Percentiles rank a stretch among this genome's conserved stretches.
Conservation (phyloP, 371 early-diverging fungal species). For the Apophysomyces trapeziformis region DNA sequence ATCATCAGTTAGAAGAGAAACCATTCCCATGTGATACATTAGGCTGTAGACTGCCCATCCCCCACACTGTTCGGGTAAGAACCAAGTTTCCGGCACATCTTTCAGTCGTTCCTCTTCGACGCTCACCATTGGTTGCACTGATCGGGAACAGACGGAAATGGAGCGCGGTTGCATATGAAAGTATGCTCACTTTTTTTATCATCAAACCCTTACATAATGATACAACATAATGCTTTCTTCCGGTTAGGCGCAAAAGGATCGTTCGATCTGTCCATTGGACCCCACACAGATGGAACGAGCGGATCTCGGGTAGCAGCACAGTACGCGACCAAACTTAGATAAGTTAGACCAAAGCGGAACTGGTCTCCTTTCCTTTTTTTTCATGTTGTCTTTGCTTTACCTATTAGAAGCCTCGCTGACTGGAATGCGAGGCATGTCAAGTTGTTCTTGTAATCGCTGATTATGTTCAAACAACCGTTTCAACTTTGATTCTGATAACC, state of each 20-base stretch:
- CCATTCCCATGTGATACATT: neutral
- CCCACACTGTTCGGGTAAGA: constrained; percentile 5
- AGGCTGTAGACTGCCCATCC: neutral
- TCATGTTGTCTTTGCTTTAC: constrained; percentile 9
- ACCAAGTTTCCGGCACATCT: neutral
- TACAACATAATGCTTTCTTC: constrained; percentile 33
- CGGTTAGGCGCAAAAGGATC: constrained; percentile 76
- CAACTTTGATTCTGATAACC: constrained; percentile 72
- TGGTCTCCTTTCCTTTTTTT: neutral
- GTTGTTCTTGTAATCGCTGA: constrained; percentile 73
- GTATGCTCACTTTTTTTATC: constrained; percentile 1
- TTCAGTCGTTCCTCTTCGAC: neutral
- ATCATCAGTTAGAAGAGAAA: neutral
- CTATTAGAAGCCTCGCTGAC: constrained; percentile 72
- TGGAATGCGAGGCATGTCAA: constrained; percentile 79
- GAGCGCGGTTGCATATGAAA: constrained; percentile 1
- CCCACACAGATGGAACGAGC: constrained; percentile 83
- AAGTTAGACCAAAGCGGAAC: constrained; percentile 2
- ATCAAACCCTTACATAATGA: constrained; percentile 29
- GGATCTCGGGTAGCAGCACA: constrained; percentile 65
- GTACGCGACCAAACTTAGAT: constrained; percentile 53
- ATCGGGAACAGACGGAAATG: constrained; percentile 8
- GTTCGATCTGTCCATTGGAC: constrained; percentile 69
- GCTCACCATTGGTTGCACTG: constrained; percentile 2
- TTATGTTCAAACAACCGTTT: constrained; percentile 77